phyloP scores from a whole-genome alignment of 805 yeast species.

The Kazachstania viticola region DNA sequence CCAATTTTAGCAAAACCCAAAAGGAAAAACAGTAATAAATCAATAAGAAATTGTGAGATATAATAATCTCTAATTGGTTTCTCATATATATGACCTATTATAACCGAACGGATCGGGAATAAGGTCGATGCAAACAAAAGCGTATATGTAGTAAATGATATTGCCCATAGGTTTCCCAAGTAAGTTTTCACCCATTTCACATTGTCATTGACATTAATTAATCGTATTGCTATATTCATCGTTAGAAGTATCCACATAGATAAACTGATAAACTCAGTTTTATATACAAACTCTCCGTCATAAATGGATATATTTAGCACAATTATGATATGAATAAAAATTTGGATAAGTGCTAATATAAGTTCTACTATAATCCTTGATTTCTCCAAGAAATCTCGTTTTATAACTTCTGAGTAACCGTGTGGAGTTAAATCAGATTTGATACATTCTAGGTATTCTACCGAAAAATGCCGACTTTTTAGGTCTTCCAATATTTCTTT shows the following conservation, averaged over 20 bases:
- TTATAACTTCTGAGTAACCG: neutral
- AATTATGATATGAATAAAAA: neutral
- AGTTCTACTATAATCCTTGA: neutral
- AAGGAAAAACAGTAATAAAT: neutral
- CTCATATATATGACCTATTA: neutral
- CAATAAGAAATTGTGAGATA: neutral
- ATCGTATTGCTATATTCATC: too few species aligned
- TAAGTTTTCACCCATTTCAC: neutral
- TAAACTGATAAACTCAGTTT: slow-evolving; percentile 7
- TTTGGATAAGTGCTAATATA: neutral
- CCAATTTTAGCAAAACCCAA: neutral
- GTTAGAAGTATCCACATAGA: too few species aligned
- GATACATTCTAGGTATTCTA: neutral
- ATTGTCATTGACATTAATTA: too few species aligned
- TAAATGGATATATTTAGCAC: neutral
- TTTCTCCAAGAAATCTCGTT: neutral
- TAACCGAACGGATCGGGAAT: neutral
- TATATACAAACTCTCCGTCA: slow-evolving; percentile 13
- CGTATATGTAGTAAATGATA: neutral
- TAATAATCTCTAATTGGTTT: neutral
- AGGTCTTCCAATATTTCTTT: too few species aligned
- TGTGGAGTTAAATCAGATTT: neutral
- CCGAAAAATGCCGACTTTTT: neutral
- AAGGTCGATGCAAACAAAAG: neutral
- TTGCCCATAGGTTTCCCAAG: neutral